These are phyloP conservation scores for Rhinocladiella similis DNA, from an alignment of 2,329 filamentous ascomycete genomes.

Conservation along the genomic window DNA sequence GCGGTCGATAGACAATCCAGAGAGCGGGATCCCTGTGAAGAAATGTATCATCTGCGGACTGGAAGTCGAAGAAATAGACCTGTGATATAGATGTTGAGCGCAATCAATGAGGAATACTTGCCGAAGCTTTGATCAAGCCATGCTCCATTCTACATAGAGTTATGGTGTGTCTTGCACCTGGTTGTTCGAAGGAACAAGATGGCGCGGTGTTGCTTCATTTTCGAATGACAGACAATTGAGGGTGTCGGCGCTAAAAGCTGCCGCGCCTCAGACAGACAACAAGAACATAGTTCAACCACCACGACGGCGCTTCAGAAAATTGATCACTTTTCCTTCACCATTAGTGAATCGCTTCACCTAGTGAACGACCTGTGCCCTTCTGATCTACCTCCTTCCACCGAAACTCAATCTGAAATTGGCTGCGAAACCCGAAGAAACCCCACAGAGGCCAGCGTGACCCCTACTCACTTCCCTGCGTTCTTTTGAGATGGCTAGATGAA, in stretches of 20 bases:
- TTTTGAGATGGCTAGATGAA: conserved; percentile 29
- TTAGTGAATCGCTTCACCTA: too few species aligned
- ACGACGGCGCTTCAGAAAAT: neutral
- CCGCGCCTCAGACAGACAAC: neutral
- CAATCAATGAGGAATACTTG: too few species aligned
- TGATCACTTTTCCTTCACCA: neutral
- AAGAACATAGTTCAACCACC: neutral
- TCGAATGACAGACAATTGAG: neutral
- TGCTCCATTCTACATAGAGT: too few species aligned
- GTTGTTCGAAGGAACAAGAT: too few species aligned
- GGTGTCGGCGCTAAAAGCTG: neutral
- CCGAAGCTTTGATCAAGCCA: too few species aligned
- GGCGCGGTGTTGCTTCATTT: neutral
- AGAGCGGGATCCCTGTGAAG: conserved; percentile 65
- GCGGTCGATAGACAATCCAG: conserved; percentile 56
- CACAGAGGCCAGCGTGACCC: conserved; percentile 15
- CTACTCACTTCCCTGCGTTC: conserved; percentile 1
- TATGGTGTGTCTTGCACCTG: too few species aligned
- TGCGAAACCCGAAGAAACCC: conserved; percentile 1
- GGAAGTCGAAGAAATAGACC: conserved; percentile 67
- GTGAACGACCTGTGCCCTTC: neutral
- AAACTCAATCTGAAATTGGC: neutral
- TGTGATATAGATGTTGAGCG: conserved; percentile 39
- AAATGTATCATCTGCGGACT: conserved; percentile 67
- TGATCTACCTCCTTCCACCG: neutral